Evolutionary conservation across 208 protist genomes (phyloP), one percentile per base, ranked within the genome.

Genomic region (Leishmania turanica): DNA sequence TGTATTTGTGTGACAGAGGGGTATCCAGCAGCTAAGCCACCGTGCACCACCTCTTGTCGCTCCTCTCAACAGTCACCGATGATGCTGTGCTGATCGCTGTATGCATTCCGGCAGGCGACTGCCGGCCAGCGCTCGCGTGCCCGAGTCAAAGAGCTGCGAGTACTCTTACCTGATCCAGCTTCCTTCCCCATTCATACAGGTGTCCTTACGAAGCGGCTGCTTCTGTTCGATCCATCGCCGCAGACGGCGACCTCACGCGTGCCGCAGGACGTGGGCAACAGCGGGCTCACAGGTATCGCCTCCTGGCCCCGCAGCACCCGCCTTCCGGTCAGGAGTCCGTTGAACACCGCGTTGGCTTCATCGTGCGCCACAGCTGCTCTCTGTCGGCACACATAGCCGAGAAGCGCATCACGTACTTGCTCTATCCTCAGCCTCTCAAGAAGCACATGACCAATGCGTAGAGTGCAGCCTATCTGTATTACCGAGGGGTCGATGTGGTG

Each of bases 401-500:
- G 60, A 40, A 56, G 31, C 79, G 77, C 66, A 60, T 86, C 71
- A 78, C 42, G 15, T 83, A 83, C 78, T 80, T 75, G 4, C 51
- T 83, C 34, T 80, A 79, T 21, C 42, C 64, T 6, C 65, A 76
- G n/a, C 47, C 73, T 17, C 24, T 83, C 27, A 88, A 81, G 81
- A 56, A 56, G 74, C 27, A 3, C 15, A 75, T 85, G 64, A 27
- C 27, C 0, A 27, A 4, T 21, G 73, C 56, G 45, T 58, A 80
- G 45, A 83, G 78, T 53, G 78, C 72, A 2, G 77, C 72, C 24
- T 85, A 76, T 37, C 70, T 85, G 15, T 82, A 78, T 9, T 87
- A 86, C 81, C 68, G 51, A 65, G 47, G 72, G 77, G 13, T 73
- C 21, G 74, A 73, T 24, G 54, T 15, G 7, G 15, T 85, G 2